These are phyloP conservation scores for Spathaspora sp. DNA, from an alignment of 805 yeast genomes.

Conservation along the genomic window DNA sequence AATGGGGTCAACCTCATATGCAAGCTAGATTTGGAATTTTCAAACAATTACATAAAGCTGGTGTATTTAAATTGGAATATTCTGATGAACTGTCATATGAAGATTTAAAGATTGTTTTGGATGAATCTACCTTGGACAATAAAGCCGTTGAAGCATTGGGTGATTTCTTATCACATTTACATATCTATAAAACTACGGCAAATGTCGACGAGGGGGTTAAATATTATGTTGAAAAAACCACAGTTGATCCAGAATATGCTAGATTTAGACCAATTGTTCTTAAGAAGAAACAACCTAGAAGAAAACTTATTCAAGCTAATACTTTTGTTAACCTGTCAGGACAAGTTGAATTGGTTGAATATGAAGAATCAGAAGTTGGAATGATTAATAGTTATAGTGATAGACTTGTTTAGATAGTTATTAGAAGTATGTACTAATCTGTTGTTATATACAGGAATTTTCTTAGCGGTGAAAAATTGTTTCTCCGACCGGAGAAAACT, in stretches of 20 bases:
- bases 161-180: constrained; percentile 67
- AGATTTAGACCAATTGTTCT: constrained; percentile 66
- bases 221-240: constrained; percentile 66
- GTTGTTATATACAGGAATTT: neutral
- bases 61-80: constrained; percentile 55
- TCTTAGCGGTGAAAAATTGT: neutral
- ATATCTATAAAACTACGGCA: constrained; percentile 75
- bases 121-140: constrained; percentile 54
- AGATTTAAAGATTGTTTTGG: constrained; percentile 60
- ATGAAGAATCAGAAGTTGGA: constrained; percentile 69
- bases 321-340: constrained; percentile 40
- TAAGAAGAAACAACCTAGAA: constrained; percentile 74
- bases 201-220: constrained; percentile 61
- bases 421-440: no score
- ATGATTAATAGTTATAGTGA: constrained; percentile 77
- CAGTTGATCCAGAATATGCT: constrained; percentile 60
- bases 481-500: neutral
- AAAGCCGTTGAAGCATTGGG: constrained; percentile 74
- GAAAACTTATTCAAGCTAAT: constrained; percentile 81
- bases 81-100: constrained; percentile 40
- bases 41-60: constrained; percentile 68
- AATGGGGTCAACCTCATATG: constrained; percentile 96
- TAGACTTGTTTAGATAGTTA: constrained; percentile 24
- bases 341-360: constrained; percentile 59
- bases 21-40: constrained; percentile 86